phyloP scores from a whole-genome alignment of 2,329 filamentous ascomycete species.

The Ophiocordyceps polyrhachis-furcata region DNA sequence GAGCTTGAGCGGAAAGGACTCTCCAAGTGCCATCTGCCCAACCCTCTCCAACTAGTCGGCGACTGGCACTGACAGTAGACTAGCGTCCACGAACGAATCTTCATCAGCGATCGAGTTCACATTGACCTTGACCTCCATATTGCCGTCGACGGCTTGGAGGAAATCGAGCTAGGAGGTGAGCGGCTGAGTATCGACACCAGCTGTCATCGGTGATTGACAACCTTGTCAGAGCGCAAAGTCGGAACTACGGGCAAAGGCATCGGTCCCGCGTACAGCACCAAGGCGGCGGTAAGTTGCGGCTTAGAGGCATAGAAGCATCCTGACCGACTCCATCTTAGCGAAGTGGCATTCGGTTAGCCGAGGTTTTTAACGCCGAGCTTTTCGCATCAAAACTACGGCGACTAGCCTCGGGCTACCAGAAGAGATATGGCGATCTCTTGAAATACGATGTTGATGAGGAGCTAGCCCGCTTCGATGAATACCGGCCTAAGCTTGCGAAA shows the following conservation, averaged over 20 bases:
- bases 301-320: background rate
- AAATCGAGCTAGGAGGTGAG: constrained; percentile 25
- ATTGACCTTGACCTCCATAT: constrained; percentile 47
- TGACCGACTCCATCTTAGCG: constrained; percentile 14
- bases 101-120: constrained; percentile 44
- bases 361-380: constrained; percentile 45
- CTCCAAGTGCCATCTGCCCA: background rate
- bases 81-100: constrained; percentile 26
- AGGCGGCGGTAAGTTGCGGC: constrained; percentile 1
- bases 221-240: constrained; percentile 8
- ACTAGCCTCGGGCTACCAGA: constrained; percentile 40
- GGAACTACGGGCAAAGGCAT: constrained; percentile 18
- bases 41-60: background rate
- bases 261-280: constrained; percentile 6
- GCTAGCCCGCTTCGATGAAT: constrained; percentile 39
- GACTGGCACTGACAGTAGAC: background rate
- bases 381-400: constrained; percentile 49
- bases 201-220: background rate
- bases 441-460: constrained; percentile 52
- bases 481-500: constrained; percentile 34
- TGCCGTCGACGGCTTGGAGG: constrained; percentile 51
- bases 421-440: constrained; percentile 48
- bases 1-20: constrained; percentile 16
- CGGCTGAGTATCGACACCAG: background rate
- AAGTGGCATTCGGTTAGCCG: constrained; percentile 46